Base-by-base conservation (phyloP, 2,329 filamentous ascomycete genomes). In the Fusarium subtropicale region DNA sequence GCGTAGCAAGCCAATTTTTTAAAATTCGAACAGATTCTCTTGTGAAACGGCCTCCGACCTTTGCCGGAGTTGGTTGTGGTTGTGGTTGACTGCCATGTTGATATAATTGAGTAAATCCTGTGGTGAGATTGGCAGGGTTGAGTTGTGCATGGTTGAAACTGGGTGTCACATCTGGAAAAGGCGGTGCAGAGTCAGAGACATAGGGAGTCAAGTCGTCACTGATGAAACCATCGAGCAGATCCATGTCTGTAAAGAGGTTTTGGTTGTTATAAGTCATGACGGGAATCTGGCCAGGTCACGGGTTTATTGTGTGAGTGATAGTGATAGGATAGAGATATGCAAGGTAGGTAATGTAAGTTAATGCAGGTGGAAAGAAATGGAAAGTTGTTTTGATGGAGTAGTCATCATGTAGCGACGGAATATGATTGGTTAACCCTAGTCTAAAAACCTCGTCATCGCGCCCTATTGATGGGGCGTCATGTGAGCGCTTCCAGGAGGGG, bases 1-100 rank as follows among this genome's bases (percentile, higher is more conserved):
- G 92, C 9, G 88, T 87, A 1, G 89, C 86, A 30, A 96, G 85
- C 93, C 93, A 97, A 73, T 90, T 88, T 78, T 93, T 93, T 54
- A 97, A 81, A 26, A 93, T 85, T 66, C 90, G 90, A 63, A 94
- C 86, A 0, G 92, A 91, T 69, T 92, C 89, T 60, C 91, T 84
- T 5, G 92, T 91, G 77, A 97, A 69, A 6, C 70, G 62, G 5
- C 69, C 67, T 1, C 70, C 70, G 9, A 72, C 64, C 28, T 72
- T 72, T 20, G 68, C 69, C 15, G 68, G 68, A 45, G 28, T 72
- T 18, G 61, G 68, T 20, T 68, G 59, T 38, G 24, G 45, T 10
- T 39, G n/a, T 15, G 36, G 36, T 22, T 39, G 34, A n/a, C 5
- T 36, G 9, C 8, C 5, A 36, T 16, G 10, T 5, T 36, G 36